Percentiles rank a stretch among this genome's conserved stretches.
Conservation (phyloP, 495 filamentous ascomycete genomes). For the Tuber aestivum region DNA sequence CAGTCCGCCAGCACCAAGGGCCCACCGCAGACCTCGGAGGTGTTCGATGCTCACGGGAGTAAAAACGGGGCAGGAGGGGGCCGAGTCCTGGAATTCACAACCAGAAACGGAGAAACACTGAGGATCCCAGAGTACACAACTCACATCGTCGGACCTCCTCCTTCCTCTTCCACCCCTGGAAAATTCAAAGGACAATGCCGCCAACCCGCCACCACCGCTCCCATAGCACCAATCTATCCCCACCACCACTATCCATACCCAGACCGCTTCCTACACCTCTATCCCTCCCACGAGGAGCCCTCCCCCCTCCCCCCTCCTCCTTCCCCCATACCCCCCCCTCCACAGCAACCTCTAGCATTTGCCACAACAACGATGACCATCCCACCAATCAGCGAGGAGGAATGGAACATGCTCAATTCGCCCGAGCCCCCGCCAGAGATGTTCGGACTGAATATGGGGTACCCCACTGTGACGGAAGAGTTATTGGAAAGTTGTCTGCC, state of each 20-base stretch:
- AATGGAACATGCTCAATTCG: constrained; percentile 24
- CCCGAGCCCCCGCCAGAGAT: constrained; percentile 8
- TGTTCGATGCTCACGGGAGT: not conserved
- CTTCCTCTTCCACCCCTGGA: not conserved
- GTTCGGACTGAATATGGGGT: constrained; percentile 7
- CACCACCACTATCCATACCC: not conserved
- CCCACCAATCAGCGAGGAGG: constrained; percentile 25
- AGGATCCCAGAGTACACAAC: not conserved
- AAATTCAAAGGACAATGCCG: not conserved
- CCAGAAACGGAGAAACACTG: not conserved
- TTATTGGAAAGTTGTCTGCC: constrained; percentile 29
- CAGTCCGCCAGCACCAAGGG: not conserved
- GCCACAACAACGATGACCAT: not conserved
- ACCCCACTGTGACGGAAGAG: constrained; percentile 29
- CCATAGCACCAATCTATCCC: not conserved
- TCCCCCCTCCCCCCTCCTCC: not conserved
- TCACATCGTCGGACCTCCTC: not conserved
- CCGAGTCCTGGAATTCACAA: not conserved
- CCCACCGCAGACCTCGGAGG: not conserved
- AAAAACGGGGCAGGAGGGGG: not conserved
- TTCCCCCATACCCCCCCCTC: not conserved
- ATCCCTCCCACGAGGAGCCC: not conserved
- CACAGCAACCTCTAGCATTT: not conserved
- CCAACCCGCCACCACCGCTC: not conserved
- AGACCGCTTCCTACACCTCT: not conserved